A percentile compares a stretch with the other conserved stretches of the same genome.
Evolutionary conservation across 2,329 filamentous ascomycete genomes (phyloP).

Genomic region (Colletotrichum sp.): DNA sequence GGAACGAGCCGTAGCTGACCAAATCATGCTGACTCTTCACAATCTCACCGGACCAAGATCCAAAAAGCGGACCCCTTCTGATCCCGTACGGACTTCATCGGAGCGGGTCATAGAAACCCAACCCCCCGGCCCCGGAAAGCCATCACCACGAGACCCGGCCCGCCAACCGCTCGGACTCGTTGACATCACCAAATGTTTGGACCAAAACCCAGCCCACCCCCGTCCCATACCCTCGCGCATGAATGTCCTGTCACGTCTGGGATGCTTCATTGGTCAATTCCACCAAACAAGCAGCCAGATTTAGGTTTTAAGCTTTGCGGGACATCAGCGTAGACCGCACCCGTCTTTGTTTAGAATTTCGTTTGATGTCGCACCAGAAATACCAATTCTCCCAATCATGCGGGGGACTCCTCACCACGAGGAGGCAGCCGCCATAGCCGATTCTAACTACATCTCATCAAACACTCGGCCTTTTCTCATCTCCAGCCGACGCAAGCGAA

Average conservation of each 20-base stretch:
- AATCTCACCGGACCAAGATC: background rate
- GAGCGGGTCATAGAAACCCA: background rate
- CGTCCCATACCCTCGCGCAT: background rate
- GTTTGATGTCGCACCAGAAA: background rate
- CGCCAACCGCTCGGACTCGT: background rate
- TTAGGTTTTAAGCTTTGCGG: background rate
- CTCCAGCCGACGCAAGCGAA: background rate
- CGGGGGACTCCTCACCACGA: background rate
- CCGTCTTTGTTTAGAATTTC: conserved; percentile 9
- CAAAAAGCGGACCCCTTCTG: background rate
- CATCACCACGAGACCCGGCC: background rate
- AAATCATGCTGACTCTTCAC: background rate
- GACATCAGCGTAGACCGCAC: background rate
- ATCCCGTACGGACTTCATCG: background rate
- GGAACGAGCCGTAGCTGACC: background rate
- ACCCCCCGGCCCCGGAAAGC: background rate
- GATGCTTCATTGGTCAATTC: background rate
- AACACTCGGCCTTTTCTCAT: background rate
- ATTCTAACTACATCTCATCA: background rate
- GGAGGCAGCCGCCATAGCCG: background rate
- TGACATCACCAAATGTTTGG: background rate
- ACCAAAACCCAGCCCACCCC: background rate
- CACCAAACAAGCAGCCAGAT: background rate
- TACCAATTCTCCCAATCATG: background rate
- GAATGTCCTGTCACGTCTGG: background rate